These are phyloP conservation scores for Cryphonectria radicalis DNA, from an alignment of 2,329 filamentous ascomycete genomes.

Conservation along the genomic window DNA sequence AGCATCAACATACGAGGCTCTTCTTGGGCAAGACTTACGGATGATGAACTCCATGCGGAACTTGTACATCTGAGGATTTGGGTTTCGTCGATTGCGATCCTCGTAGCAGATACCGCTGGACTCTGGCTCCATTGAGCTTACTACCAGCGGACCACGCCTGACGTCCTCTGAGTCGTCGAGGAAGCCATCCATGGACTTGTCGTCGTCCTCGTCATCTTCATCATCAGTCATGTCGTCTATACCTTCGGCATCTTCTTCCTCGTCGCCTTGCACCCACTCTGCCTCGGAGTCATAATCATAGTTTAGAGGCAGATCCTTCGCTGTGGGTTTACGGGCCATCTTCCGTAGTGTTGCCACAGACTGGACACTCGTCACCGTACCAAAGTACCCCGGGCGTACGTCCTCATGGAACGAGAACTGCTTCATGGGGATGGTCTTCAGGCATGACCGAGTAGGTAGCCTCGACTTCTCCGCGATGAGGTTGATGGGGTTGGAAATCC, in stretches of 20 bases:
- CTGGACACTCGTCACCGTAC: slow-evolving; percentile 69
- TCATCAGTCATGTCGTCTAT: slow-evolving; percentile 63
- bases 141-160: slow-evolving; percentile 48
- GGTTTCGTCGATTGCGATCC: slow-evolving; percentile 53
- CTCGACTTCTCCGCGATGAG: slow-evolving; percentile 48
- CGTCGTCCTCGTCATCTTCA: slow-evolving; percentile 72
- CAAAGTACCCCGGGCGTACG: slow-evolving; percentile 71
- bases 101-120: slow-evolving; percentile 88
- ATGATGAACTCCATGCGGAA: slow-evolving; percentile 78
- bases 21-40: slow-evolving; percentile 52
- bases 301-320: slow-evolving; percentile 62
- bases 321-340: slow-evolving; percentile 58
- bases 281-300: slow-evolving; percentile 88
- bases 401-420: slow-evolving; percentile 65
- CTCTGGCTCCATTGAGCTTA: slow-evolving; percentile 69
- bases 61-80: slow-evolving; percentile 54
- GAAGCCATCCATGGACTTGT: slow-evolving; percentile 87
- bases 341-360: slow-evolving; percentile 52
- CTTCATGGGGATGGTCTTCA: slow-evolving; percentile 66
- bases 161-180: slow-evolving; percentile 83
- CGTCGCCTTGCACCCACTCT: slow-evolving; percentile 79
- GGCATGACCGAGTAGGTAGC: slow-evolving; percentile 42
- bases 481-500: slow-evolving; percentile 38
- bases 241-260: slow-evolving; percentile 71
- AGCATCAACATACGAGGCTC: slow-evolving; percentile 18